Evolutionary conservation across 306 rosid species (phyloP).

Genomic region (Dicorynia guianensis): DNA sequence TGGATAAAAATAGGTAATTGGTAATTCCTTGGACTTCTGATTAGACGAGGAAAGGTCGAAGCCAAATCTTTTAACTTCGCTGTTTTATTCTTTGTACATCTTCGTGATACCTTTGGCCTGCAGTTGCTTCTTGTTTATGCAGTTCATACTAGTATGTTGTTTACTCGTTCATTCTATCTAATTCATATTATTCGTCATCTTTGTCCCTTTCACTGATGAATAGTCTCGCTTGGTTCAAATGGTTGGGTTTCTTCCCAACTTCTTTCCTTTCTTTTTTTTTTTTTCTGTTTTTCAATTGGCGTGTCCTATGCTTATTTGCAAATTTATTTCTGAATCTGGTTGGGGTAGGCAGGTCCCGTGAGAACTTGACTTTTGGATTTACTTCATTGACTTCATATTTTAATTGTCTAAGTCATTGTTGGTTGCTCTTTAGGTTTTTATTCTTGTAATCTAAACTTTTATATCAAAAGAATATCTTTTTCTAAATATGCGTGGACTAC

Average conservation of each 20-base stretch:
- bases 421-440: background rate
- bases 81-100: slow-evolving; percentile 8
- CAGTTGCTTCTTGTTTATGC: background rate
- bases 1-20: slow-evolving; percentile 3
- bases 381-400: slow-evolving; percentile 34
- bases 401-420: slow-evolving; percentile 1
- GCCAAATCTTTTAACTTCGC: background rate
- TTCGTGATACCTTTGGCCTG: background rate
- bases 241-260: background rate
- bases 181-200: slow-evolving; percentile 32
- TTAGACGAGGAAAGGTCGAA: background rate
- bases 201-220: background rate
- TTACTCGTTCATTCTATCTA: slow-evolving; percentile 20
- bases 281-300: slow-evolving; percentile 4
- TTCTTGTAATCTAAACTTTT: background rate
- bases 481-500: background rate
- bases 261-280: background rate
- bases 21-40: background rate
- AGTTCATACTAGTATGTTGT: background rate
- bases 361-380: slow-evolving; percentile 29
- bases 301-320: too few relatives aligned
- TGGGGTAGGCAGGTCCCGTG: too few relatives aligned
- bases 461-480: too few relatives aligned
- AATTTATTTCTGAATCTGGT: too few relatives aligned
- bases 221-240: slow-evolving; percentile 4